Evolutionary conservation across 192 early-diverging fungal genomes (phyloP).

Genomic region (Gaertneriomyces semiglobifer): DNA sequence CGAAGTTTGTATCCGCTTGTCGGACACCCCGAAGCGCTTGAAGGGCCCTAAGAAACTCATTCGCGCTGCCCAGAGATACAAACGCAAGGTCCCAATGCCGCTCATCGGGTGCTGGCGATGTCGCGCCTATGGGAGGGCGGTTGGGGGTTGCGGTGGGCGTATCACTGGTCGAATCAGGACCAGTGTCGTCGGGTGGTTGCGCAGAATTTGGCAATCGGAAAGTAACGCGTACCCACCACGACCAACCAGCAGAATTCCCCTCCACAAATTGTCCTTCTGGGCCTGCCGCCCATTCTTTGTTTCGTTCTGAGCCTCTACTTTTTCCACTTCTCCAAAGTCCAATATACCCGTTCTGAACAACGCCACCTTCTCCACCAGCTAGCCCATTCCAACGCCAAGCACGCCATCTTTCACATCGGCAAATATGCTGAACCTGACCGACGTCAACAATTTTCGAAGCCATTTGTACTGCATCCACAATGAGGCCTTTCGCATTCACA

Average conservation of each 20-base stretch:
- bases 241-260: constrained; percentile 45
- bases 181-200: neutral
- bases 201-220: constrained; percentile 16
- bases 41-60: constrained; percentile 46
- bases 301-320: constrained; percentile 10
- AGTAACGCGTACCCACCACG: constrained; percentile 50
- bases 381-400: constrained; percentile 44
- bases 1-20: constrained; percentile 23
- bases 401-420: constrained; percentile 48
- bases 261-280: constrained; percentile 9
- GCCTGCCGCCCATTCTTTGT: constrained; percentile 10
- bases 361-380: constrained; percentile 26
- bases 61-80: constrained; percentile 37
- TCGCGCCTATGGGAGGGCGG: constrained; percentile 14
- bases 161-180: neutral
- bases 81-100: constrained; percentile 52
- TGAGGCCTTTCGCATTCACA: constrained; percentile 27
- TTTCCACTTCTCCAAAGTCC: constrained; percentile 25
- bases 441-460: constrained; percentile 27
- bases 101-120: constrained; percentile 10
- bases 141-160: constrained; percentile 19
- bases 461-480: constrained; percentile 32
- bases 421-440: constrained; percentile 35
- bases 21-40: constrained; percentile 31
- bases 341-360: constrained; percentile 41